Base-by-base conservation (phyloP, 176 grass and related monocot species). In the Chrysopogon serrulatus region DNA sequence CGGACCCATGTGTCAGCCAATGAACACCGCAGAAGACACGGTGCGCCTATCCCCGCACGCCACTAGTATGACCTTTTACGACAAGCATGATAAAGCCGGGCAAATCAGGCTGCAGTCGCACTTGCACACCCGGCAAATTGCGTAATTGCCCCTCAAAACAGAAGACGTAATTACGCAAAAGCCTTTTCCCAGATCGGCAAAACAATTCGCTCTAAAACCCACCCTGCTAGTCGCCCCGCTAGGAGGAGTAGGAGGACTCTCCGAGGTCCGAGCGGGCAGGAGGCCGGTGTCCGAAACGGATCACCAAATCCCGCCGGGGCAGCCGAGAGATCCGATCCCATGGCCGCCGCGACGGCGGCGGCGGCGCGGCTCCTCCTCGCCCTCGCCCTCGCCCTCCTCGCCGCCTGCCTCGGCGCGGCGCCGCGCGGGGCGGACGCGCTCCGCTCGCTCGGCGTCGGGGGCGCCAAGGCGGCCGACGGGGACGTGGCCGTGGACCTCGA, bases 401-500 rank as follows among this genome's bases (percentile, higher is more conserved):
- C 57, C n/a, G 26, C 75, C 47, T 64, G 28, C 17, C 9, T 63
- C 63, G 32, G 51, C 74, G 32, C 68, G 61, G 60, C 65, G 5
- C 21, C 35, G 40, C 68, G 24, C 40, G 41, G 82, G 34, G 84
- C 78, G 17, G 73, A 76, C 27, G 84, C 88, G 39, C 80, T 93
- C 57, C 91, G 93, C 24, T 90, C 89, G 23, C 91, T 99, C 48
- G 90, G 85, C 13, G 88, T 34, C 74, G 88, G 80, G 5, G 75
- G 56, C 28, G 67, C 31, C 0, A 81, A 41, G 5, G 83, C 34
- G 9, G 83, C 42, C 23, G 35, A 53, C 67, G 66, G 59, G 32
- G 96, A 95, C 80, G 81, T 74, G 24, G 96, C 91, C 74, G 83
- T 98, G 5, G 93, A 98, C 87, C 93, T 98, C 80, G 93, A 99